Evolutionary conservation across 768 basidiomycete genomes (phyloP).

Genomic region (Pleurotus eryngii): DNA sequence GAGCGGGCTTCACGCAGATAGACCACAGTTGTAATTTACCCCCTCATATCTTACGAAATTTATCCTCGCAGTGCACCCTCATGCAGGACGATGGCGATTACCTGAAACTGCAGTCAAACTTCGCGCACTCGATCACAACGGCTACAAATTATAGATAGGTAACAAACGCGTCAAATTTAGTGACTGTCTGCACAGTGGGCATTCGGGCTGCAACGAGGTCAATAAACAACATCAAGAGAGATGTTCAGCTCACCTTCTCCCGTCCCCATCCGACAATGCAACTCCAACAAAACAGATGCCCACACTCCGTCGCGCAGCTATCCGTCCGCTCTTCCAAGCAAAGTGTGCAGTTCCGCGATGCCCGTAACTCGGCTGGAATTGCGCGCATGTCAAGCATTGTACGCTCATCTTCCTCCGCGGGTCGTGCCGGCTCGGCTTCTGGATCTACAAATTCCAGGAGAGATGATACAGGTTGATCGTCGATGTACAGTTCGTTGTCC

Average conservation of each 20-base stretch:
- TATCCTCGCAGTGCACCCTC: not conserved
- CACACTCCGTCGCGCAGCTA: conserved; percentile 83
- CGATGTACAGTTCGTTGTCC: conserved; percentile 43
- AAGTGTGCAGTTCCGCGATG: conserved; percentile 71
- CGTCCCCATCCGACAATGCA: conserved; percentile 88
- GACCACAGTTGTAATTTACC: conserved; percentile 42
- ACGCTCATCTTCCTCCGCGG: conserved; percentile 67
- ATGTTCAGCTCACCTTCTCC: conserved; percentile 60
- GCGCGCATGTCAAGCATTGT: conserved; percentile 60
- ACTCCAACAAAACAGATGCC: conserved; percentile 87
- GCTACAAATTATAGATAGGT: conserved; percentile 80
- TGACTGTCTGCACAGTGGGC: conserved; percentile 81
- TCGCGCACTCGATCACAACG: not conserved
- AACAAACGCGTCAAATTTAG: conserved; percentile 65
- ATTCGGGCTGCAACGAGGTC: conserved; percentile 59
- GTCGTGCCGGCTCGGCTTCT: conserved; percentile 50
- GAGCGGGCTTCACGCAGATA: conserved; percentile 82
- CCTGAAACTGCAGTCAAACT: not conserved
- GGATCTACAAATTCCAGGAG: conserved; percentile 49
- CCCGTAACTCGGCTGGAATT: conserved; percentile 51
- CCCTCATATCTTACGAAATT: not conserved
- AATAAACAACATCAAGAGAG: conserved; percentile 2
- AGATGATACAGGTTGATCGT: conserved; percentile 56
- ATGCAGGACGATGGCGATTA: not conserved
- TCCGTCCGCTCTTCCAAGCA: conserved; percentile 84